Evolutionary conservation across 2,329 filamentous ascomycete species (phyloP), one percentile per base, ranked within the genome.

Genomic region (Hypoxylon sp.): DNA sequence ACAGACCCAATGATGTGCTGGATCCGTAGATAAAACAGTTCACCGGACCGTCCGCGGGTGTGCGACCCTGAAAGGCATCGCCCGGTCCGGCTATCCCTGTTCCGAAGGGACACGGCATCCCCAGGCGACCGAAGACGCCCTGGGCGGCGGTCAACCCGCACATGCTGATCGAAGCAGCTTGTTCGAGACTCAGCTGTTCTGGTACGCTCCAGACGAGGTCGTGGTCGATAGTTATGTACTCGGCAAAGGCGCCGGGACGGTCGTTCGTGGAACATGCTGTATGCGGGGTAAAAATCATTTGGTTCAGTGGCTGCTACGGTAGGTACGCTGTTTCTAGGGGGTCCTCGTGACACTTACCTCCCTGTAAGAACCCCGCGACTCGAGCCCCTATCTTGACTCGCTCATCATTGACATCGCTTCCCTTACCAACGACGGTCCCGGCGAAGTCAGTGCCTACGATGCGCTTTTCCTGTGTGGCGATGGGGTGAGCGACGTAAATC

Each of bases 21-120:
- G 55, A 53, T 10, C 62, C 62, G 35, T 65, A 59, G 6, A 65
- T 24, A n/a, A 65, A n/a, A n/a, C 39, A n/a, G 39, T 59, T 59
- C 3, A 50, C 37, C 1, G 39, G 48, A 37, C 32, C 32, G 13
- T 63, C 53, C 17, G 44, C 32, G 15, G 50, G 39, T 3, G 37
- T 55, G 50, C 42, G 58, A 10, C 32, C 21, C 1, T 37, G 2
- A 42, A 62, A 55, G 8, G 44, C 21, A 5, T 56, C 60, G 19
- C 29, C 44, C 6, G 37, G 8, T 6, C 42, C 44, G n/a, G 8
- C 19, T 3, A 32, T 15, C 4, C 15, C 32, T 13, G 32, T 53
- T 1, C 19, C 29, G 31, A 58, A 65, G n/a, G 55, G 62, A n/a
- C 48, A 32, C 4, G 54, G 55, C n/a, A 58, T 19, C 2, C 55